These are phyloP conservation scores for Spergularia marina DNA, from an alignment of 148 eudicot species.

Conservation along the genomic window DNA sequence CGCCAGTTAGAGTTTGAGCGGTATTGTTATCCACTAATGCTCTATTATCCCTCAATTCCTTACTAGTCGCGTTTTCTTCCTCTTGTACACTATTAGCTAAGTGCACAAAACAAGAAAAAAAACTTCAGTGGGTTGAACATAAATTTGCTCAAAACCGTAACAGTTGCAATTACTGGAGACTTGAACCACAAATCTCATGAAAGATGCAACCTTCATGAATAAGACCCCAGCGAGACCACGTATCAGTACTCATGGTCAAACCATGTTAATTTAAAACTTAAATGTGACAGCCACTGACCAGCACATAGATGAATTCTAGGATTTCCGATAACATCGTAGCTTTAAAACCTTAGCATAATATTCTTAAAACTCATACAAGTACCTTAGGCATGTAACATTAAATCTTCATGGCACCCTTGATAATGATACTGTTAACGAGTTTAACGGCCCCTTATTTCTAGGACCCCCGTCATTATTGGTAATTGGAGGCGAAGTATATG, in stretches of 20 bases:
- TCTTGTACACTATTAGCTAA: conserved; percentile 42
- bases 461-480: not conserved
- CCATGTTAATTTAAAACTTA: not conserved
- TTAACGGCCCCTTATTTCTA: not conserved
- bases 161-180: not conserved
- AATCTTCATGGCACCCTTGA: no score
- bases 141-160: not conserved
- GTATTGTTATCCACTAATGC: conserved; percentile 81
- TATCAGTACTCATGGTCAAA: not conserved
- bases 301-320: not conserved
- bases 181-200: conserved; percentile 1
- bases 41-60: conserved; percentile 75
- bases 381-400: not conserved
- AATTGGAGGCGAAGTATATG: no score
- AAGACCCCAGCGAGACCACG: not conserved
- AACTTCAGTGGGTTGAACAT: not conserved
- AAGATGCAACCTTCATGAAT: not conserved
- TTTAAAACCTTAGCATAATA: not conserved
- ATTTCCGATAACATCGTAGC: not conserved
- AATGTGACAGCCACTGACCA: not conserved
- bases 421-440: no score
- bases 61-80: conserved; percentile 32
- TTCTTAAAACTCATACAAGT: not conserved
- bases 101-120: conserved; percentile 1
- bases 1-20: conserved; percentile 88